These are phyloP conservation scores for Aspergillus sp. DNA, from an alignment of 2,329 filamentous ascomycete genomes.

Conservation along the genomic window DNA sequence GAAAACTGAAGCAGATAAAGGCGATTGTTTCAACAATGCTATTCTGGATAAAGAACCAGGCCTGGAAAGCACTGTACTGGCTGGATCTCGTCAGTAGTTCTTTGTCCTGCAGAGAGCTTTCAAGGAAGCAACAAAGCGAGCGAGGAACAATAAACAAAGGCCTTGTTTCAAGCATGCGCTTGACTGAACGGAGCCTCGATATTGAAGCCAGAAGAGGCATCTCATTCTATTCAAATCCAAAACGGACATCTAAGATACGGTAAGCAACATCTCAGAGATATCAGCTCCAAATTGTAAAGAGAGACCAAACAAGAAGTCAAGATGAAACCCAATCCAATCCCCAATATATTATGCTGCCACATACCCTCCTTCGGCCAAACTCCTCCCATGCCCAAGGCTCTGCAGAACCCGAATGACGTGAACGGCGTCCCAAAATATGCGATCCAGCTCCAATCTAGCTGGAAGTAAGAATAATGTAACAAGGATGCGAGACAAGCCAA, in stretches of 20 bases:
- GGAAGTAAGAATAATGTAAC: slow-evolving; percentile 1
- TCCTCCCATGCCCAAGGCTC: slow-evolving; percentile 13
- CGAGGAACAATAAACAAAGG: background rate
- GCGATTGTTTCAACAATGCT: no score
- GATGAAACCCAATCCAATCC: slow-evolving; percentile 3
- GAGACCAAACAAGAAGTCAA: background rate
- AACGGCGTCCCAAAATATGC: slow-evolving; percentile 7
- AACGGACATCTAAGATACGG: background rate
- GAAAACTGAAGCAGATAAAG: no score
- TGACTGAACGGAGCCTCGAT: no score
- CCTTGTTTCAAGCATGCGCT: no score
- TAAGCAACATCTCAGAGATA: background rate
- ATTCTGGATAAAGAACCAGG: no score
- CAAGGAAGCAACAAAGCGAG: background rate
- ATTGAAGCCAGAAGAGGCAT: no score
- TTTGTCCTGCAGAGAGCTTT: background rate
- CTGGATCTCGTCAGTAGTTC: background rate
- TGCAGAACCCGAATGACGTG: slow-evolving; percentile 10
- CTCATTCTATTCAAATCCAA: background rate
- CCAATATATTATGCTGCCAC: slow-evolving; percentile 11
- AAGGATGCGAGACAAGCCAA: slow-evolving; percentile 4
- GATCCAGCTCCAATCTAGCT: slow-evolving; percentile 2
- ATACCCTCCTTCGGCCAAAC: slow-evolving; percentile 12
- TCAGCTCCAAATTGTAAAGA: background rate
- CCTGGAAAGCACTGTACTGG: no score